A percentile compares a stretch with the other conserved stretches of the same genome.
phyloP scores from a whole-genome alignment of 2,329 filamentous ascomycete genomes.

The Cladosporium cucumerinum region DNA sequence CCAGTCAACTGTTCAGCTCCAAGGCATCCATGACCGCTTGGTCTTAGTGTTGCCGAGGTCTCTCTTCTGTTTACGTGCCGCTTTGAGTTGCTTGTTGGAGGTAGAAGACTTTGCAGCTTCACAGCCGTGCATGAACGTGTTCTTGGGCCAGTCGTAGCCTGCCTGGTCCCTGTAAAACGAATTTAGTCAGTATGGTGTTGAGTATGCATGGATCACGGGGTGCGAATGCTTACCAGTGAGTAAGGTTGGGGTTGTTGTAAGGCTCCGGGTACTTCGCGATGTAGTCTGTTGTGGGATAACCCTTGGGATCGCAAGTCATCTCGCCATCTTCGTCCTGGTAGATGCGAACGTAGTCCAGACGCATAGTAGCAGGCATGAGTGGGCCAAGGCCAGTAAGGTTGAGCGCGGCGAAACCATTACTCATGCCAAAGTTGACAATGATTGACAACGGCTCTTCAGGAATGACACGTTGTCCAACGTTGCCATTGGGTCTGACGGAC shows the following conservation, averaged over 20 bases:
- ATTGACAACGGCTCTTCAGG: slow-evolving; percentile 54
- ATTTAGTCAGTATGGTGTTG: neutral
- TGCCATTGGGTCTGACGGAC: slow-evolving; percentile 53
- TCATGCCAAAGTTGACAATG: slow-evolving; percentile 54
- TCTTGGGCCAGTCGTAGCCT: slow-evolving; percentile 42
- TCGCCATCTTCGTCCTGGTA: slow-evolving; percentile 50
- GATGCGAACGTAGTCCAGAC: slow-evolving; percentile 54
- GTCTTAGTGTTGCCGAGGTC: slow-evolving; percentile 9
- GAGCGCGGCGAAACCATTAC: slow-evolving; percentile 60
- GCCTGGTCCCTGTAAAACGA: slow-evolving; percentile 21
- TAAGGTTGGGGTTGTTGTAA: slow-evolving; percentile 51
- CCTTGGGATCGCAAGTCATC: slow-evolving; percentile 55
- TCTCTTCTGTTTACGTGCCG: slow-evolving; percentile 19
- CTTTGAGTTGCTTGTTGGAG: slow-evolving; percentile 16
- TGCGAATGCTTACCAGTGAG: slow-evolving; percentile 39
- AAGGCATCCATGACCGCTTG: slow-evolving; percentile 23
- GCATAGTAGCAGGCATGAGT: slow-evolving; percentile 59
- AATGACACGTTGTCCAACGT: slow-evolving; percentile 48
- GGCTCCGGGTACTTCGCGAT: slow-evolving; percentile 47
- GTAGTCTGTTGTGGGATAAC: slow-evolving; percentile 52
- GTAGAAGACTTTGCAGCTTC: slow-evolving; percentile 12
- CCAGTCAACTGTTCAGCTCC: slow-evolving; percentile 16
- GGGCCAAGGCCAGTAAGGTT: slow-evolving; percentile 55
- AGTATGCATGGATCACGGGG: no score
- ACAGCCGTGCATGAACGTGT: slow-evolving; percentile 44